These are phyloP conservation scores for Sporothrix sp. DNA, from an alignment of 2,329 filamentous ascomycete species.

Conservation along the genomic window DNA sequence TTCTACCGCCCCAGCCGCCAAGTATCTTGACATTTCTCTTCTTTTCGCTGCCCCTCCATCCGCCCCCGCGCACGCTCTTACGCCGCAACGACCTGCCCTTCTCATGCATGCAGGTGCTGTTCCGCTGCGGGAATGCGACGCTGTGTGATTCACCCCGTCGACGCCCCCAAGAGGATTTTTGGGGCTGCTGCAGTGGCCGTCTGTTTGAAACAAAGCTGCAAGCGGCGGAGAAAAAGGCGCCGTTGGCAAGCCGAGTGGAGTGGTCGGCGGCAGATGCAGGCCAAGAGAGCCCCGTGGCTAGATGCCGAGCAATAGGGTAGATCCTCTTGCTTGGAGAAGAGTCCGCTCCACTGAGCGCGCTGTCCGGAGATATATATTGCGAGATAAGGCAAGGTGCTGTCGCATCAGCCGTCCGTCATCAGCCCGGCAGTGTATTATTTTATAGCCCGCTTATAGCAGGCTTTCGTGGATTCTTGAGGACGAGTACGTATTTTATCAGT, in stretches of 20 bases:
- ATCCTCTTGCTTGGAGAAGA: too few species aligned
- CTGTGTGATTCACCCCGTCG: background rate
- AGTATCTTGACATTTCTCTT: background rate
- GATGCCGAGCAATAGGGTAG: constrained; percentile 4
- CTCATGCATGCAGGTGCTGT: background rate
- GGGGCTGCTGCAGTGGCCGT: background rate
- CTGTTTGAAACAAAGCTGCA: background rate
- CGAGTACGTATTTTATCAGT: too few species aligned
- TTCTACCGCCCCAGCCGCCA: background rate
- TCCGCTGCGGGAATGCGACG: background rate
- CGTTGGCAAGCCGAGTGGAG: background rate
- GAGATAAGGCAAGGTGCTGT: too few species aligned
- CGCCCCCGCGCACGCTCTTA: background rate
- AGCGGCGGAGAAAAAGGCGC: background rate
- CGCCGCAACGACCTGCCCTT: background rate
- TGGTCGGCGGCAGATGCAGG: too few species aligned
- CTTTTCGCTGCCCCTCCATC: background rate
- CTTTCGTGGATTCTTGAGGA: too few species aligned
- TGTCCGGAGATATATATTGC: too few species aligned
- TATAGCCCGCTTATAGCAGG: too few species aligned
- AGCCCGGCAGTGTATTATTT: too few species aligned
- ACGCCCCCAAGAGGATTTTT: background rate
- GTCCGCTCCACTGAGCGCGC: too few species aligned
- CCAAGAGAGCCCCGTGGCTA: constrained; percentile 3
- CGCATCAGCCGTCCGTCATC: too few species aligned